phyloP scores from a whole-genome alignment of 2,329 filamentous ascomycete species.

The Penicillium capsulatum region DNA sequence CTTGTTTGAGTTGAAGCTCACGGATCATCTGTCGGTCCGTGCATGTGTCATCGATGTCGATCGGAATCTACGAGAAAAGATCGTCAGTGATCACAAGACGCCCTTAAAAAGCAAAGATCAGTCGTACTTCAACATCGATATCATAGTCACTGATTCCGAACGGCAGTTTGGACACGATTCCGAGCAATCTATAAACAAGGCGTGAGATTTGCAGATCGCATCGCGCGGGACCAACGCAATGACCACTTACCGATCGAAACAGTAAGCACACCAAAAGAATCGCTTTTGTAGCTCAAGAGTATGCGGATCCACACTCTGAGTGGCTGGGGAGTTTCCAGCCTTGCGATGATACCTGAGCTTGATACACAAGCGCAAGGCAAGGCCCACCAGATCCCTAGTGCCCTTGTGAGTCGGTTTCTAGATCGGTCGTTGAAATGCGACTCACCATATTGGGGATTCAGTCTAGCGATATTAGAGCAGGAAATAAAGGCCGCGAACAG shows the following conservation, averaged over 20 bases:
- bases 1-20: constrained; percentile 11
- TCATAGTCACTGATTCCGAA: constrained; percentile 18
- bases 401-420: neutral
- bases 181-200: constrained; percentile 4
- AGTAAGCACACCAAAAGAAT: constrained; percentile 22
- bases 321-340: neutral
- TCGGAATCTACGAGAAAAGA: constrained; percentile 8
- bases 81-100: neutral
- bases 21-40: constrained; percentile 11
- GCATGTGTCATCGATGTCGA: constrained; percentile 15
- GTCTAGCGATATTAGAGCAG: neutral
- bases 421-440: neutral
- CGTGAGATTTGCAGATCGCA: neutral
- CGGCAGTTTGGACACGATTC: constrained; percentile 15
- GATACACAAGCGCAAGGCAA: constrained; percentile 16
- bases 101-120: neutral
- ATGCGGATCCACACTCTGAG: constrained; percentile 6
- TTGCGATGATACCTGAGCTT: constrained; percentile 17
- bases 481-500: neutral
- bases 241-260: constrained; percentile 15
- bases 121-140: constrained; percentile 14
- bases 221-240: neutral
- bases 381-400: constrained; percentile 14
- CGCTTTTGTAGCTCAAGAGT: constrained; percentile 17
- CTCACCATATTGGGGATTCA: constrained; percentile 15